Conservation (phyloP, 768 basidiomycete genomes). For the Plicaturopsis crispa region DNA sequence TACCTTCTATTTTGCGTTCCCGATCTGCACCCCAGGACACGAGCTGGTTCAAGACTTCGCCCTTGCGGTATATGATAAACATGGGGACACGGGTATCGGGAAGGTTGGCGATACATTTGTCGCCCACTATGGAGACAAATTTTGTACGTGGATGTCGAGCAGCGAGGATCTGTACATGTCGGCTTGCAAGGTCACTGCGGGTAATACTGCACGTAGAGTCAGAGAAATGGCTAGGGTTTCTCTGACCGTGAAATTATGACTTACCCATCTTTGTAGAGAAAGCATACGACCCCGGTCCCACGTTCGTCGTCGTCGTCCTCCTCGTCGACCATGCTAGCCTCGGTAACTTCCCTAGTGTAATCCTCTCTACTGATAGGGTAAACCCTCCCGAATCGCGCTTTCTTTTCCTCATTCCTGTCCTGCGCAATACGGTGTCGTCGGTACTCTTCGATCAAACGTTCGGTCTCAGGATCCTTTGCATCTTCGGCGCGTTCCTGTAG, state of each 20-base stretch:
- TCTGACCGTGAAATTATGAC: conserved; percentile 18
- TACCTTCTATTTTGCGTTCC: conserved; percentile 75
- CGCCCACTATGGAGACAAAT: conserved; percentile 91
- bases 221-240: conserved; percentile 1
- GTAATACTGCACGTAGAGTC: conserved; percentile 48
- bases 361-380: conserved; percentile 89
- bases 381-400: conserved; percentile 73
- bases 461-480: conserved; percentile 65
- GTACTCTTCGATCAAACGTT: conserved; percentile 63
- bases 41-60: conserved; percentile 84
- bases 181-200: conserved; percentile 67
- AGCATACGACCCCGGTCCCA: conserved; percentile 91
- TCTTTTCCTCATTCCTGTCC: conserved; percentile 46
- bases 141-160: conserved; percentile 85
- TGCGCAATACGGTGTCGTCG: conserved; percentile 59
- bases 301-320: conserved; percentile 55
- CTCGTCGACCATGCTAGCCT: conserved; percentile 71
- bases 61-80: conserved; percentile 86
- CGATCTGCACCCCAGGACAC: conserved; percentile 78
- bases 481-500: conserved; percentile 69
- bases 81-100: conserved; percentile 89
- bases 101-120: conserved; percentile 94
- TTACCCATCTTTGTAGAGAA: conserved; percentile 93
- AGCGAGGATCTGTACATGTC: conserved; percentile 67
- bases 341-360: conserved; percentile 92